Base-by-base conservation (phyloP, 1,284 basidiomycete genomes). In the Porogramme epimiltina region DNA sequence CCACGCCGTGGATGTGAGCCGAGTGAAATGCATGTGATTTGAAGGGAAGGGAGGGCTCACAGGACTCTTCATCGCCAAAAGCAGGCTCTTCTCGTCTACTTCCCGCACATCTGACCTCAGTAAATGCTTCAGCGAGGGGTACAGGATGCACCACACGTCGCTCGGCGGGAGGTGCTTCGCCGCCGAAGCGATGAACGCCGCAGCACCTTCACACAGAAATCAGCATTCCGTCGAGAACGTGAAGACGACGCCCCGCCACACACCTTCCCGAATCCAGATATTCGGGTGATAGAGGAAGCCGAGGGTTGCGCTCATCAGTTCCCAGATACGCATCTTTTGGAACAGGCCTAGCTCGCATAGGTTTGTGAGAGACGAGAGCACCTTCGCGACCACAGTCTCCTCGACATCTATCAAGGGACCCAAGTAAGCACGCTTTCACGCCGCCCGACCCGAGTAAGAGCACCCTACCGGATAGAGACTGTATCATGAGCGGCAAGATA, bases 271-370 rank as follows among this genome's bases (percentile, higher is more conserved):
- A 63, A 99, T 91, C 95, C 96, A 98, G n/a, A 85, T 72, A 69
- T 98, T 96, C 0, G 97, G 96, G 69, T 99, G 97, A 62, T 93
- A 96, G 36, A 99, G 73, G 66, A 98, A 95, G 1, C 93, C 91
- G 8, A 93, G 74, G 0, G 90, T 88, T 0, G 87, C 84, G 48
- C 86, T 91, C 79, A 97, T 91, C 31, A 98, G 75, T 58, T 98
- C 94, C 92, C 95, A 95, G 40, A 97, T 85, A n/a, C 89, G 82
- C 81, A 91, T 89, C 66, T 94, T 93, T 65, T 91, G 87, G 67
- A 98, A 89, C 4, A 98, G 70, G 0, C 91, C 89, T 3, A 95
- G 78, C 63, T 95, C 89, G 47, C 91, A 91, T 18, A 99, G 77
- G 62, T 87, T 91, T 0, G 90, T 91, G 41, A 99, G 75, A 0